phyloP scores from a whole-genome alignment of 345 rosid genomes.

The Lumnitzera racemosa region DNA sequence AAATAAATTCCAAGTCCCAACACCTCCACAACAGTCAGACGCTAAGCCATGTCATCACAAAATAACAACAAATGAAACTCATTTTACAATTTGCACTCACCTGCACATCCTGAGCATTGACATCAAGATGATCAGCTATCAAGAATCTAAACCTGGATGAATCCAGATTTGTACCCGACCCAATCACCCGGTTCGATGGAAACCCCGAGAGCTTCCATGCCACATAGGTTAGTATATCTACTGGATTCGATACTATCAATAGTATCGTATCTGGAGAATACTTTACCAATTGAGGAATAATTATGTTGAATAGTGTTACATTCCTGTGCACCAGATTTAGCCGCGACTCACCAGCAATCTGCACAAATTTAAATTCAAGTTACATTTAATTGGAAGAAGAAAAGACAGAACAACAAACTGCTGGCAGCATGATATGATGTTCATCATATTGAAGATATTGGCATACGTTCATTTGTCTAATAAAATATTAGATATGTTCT shows the following conservation, averaged over 20 bases:
- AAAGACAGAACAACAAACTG: too few species aligned
- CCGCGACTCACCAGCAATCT: slow-evolving; percentile 76
- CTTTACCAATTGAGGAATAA: slow-evolving; percentile 67
- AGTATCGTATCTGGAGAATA: slow-evolving; percentile 64
- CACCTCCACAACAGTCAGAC: too few species aligned
- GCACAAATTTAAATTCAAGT: slow-evolving; percentile 7
- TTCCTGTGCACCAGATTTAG: slow-evolving; percentile 78
- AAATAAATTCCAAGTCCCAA: too few species aligned
- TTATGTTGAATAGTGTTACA: slow-evolving; percentile 50
- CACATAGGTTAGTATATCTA: slow-evolving; percentile 70
- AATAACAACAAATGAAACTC: background rate
- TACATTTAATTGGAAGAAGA: too few species aligned
- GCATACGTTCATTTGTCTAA: too few species aligned
- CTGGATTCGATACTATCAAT: slow-evolving; percentile 89
- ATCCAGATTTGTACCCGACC: slow-evolving; percentile 89
- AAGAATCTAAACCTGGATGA: slow-evolving; percentile 82
- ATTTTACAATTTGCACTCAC: slow-evolving; percentile 16
- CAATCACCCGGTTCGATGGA: slow-evolving; percentile 68
- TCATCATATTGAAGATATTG: too few species aligned
- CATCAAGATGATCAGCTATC: slow-evolving; percentile 83
- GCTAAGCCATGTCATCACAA: background rate
- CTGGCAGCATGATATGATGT: too few species aligned
- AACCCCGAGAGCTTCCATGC: slow-evolving; percentile 91
- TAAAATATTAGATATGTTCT: too few species aligned
- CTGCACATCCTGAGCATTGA: slow-evolving; percentile 96